Base-by-base conservation (phyloP, 768 basidiomycete genomes). In the Boletus patriciae region DNA sequence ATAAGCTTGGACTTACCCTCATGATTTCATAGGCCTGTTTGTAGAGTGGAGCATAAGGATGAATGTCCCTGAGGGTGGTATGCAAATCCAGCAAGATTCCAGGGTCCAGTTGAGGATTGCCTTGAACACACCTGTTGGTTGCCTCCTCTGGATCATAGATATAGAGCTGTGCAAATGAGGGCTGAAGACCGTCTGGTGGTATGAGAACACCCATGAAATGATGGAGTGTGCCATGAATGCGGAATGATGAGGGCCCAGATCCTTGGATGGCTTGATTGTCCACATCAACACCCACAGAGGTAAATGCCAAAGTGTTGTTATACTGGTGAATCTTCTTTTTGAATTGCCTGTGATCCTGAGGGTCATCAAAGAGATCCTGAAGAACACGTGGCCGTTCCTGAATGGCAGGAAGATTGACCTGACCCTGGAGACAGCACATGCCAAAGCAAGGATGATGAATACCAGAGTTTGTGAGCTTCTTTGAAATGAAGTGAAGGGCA, bases 111-210 rank as follows among this genome's bases (percentile, higher is more conserved):
- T 66, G 55, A 29, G 47, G 51, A 62, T 77, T 76, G 0, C 7
- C 3, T 2, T 50, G n/a, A 21, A 66, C 56, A 2, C 74, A 37
- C 52, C 51, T 29, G 3, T 74, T 27, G 1, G 75, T 68, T 0
- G 78, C 78, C 1, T 61, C 67, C 2, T 52, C 37, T 6, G 77
- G 69, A 54, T 81, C 77, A 64, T 76, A 70, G 3, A 80, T 66
- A 45, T 78, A 79, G 0, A 80, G 67, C 50, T 81, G 78, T 1
- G 75, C 70, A 67, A 74, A 80, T 0, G 50, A 34, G 0, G 77
- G 72, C 0, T 36, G 37, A 2, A 42, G 16, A 3, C 57, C 66
- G 15, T 47, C 40, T 0, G 51, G 11, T 25, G 77, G 70, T 0
- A 3, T 56, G 0, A 81, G 63, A 6, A 70, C 50, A 0, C 77